A percentile compares a stretch with the other conserved stretches of the same genome.
Evolutionary conservation across 208 protist species (phyloP).

Genomic region (Acanthamoeba culbertsoni): DNA sequence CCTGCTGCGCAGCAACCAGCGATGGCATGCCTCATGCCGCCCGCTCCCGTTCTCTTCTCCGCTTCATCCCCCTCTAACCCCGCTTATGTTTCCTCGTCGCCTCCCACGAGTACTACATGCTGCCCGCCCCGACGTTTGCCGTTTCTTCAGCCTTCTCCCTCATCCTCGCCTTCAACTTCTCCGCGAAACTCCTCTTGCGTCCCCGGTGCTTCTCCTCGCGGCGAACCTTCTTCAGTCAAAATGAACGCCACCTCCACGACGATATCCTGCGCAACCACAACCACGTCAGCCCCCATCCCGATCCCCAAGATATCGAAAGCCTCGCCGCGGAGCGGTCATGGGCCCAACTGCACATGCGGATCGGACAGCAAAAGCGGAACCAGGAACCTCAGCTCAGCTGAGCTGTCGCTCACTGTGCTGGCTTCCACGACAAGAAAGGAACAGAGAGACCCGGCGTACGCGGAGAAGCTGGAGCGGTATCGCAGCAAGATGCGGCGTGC

Average conservation of each 20-base stretch:
- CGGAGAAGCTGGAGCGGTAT: slow-evolving; percentile 23
- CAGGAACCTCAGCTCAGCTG: background rate
- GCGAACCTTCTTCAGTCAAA: background rate
- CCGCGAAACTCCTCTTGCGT: background rate
- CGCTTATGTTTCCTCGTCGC: background rate
- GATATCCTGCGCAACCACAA: background rate
- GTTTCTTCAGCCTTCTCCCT: background rate
- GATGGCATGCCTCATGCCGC: background rate
- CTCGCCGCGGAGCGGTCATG: background rate
- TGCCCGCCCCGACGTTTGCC: background rate
- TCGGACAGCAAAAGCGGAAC: background rate
- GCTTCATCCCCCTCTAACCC: background rate
- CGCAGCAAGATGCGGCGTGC: slow-evolving; percentile 3
- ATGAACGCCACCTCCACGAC: background rate
- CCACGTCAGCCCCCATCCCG: background rate
- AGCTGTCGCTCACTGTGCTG: background rate
- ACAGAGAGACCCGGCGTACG: background rate
- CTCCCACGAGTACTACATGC: background rate
- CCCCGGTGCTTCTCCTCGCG: background rate
- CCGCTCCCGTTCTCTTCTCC: background rate
- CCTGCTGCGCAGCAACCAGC: background rate
- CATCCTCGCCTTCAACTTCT: background rate
- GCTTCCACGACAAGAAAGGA: background rate
- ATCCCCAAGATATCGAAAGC: background rate
- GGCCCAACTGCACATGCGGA: background rate